Base-by-base conservation (phyloP, 129 eudicot genomes). In the Flaveria bidentis region DNA sequence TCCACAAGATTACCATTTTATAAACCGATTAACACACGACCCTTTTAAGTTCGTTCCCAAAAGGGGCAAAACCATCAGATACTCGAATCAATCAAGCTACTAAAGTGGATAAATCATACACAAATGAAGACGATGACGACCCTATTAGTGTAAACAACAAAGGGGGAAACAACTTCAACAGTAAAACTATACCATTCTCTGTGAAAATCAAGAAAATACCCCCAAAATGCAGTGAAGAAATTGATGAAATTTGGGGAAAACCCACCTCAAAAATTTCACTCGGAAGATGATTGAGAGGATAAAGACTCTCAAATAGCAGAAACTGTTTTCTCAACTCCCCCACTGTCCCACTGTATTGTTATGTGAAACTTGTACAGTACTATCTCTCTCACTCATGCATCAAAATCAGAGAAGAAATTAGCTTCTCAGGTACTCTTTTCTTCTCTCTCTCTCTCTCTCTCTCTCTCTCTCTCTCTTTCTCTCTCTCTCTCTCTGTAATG, bases 361-460 rank as follows among this genome's bases (percentile, higher is more conserved):
- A 71, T 75, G 80, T 82, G 69, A 77, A 74, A 75, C 89, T 81
- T 83, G 85, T 75, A 57, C 74, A 80, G 86, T 83, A 85, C 86
- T 58, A 28, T 76, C 77, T 60, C 77, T 66, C 71, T 66, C 51
- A 39, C 69, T 53, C 78, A 20, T 77, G 88, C 97, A 88, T 88
- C 89, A 86, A 84, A 88, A 90, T 90, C 91, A 91, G 96, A 88
- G 89, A 74, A 86, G 72, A 78, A 86, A 73, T 77, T 85, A 86
- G 86, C 93, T 91, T 91, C 88, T 84, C 86, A 69, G 76, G 78
- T 81, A 88, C 44, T 57, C 14, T 55, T n/a, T n/a, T n/a, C n/a
- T n/a, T n/a, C n/a, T n/a, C n/a, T n/a, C n/a, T 20, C 22, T 20
- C 22, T 20, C 22, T 20, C 22, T 20, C 22, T 20, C 22, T 20